A percentile compares a stretch with the other conserved stretches of the same genome.
Conservation (phyloP, 805 yeast species). For the Candida glaebosa region DNA sequence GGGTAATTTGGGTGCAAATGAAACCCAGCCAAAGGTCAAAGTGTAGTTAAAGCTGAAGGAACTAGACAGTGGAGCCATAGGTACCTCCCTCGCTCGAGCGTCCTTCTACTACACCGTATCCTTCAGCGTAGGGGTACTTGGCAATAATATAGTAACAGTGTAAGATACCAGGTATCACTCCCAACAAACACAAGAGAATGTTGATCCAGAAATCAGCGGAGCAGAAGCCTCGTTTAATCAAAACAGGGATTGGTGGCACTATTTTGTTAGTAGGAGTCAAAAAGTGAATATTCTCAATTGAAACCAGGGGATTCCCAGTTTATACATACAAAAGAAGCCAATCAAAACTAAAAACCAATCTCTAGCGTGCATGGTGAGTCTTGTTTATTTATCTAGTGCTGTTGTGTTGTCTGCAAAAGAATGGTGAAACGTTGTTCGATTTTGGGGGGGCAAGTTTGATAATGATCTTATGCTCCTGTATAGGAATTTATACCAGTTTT, state of each 20-base stretch:
- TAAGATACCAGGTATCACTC: slow-evolving; percentile 73
- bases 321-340: slow-evolving; percentile 47
- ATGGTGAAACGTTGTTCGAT: not conserved
- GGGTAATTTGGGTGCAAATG: no score
- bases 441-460: no score
- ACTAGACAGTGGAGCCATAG: slow-evolving; percentile 15
- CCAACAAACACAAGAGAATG: slow-evolving; percentile 64
- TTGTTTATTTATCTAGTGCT: no score
- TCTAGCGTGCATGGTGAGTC: slow-evolving; percentile 29
- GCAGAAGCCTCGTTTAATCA: slow-evolving; percentile 67
- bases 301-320: not conserved
- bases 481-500: no score
- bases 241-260: slow-evolving; percentile 78
- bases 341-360: slow-evolving; percentile 68
- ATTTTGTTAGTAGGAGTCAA: slow-evolving; percentile 7
- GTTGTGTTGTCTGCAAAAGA: no score
- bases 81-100: slow-evolving; percentile 20
- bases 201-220: slow-evolving; percentile 70
- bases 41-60: no score
- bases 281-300: not conserved
- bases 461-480: no score
- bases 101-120: slow-evolving; percentile 24
- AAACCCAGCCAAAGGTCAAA: no score
- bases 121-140: slow-evolving; percentile 53
- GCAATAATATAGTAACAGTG: slow-evolving; percentile 80